A percentile compares a stretch with the other conserved stretches of the same genome.
Conservation (phyloP, 371 early-diverging fungal genomes). For the Racocetra persica region DNA sequence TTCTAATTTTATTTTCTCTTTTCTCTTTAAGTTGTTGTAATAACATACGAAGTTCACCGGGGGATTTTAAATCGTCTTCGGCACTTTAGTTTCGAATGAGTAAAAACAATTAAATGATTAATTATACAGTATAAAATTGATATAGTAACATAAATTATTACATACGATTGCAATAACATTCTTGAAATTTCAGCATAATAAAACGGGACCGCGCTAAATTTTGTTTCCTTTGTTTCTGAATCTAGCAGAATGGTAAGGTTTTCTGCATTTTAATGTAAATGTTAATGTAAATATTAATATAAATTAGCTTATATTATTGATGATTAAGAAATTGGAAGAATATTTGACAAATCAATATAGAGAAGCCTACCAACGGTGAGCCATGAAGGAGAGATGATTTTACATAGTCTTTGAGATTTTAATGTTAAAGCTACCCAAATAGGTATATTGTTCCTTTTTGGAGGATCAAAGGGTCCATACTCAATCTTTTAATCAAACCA, state of each 20-base stretch:
- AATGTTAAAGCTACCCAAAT: slow-evolving; percentile 22
- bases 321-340: not conserved
- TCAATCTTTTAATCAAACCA: not conserved
- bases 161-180: slow-evolving; percentile 7
- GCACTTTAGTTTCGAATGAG: not conserved
- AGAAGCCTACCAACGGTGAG: not conserved
- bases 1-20: slow-evolving; percentile 27
- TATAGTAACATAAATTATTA: not conserved
- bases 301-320: not conserved
- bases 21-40: slow-evolving; percentile 28
- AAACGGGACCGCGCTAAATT: not conserved
- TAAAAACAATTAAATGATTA: not conserved
- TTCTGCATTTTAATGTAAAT: not conserved
- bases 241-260: not conserved
- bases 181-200: slow-evolving; percentile 14
- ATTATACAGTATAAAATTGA: not conserved
- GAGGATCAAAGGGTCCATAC: slow-evolving; percentile 13
- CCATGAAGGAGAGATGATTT: not conserved
- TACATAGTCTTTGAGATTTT: slow-evolving; percentile 2
- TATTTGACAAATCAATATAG: not conserved
- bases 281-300: not conserved
- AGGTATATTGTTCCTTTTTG: not conserved
- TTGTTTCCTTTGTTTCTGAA: not conserved
- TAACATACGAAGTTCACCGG: not conserved
- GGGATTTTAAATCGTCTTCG: slow-evolving; percentile 20